Base-by-base conservation (phyloP, 2,329 filamentous ascomycete genomes). In the Diaporthe caulivora region DNA sequence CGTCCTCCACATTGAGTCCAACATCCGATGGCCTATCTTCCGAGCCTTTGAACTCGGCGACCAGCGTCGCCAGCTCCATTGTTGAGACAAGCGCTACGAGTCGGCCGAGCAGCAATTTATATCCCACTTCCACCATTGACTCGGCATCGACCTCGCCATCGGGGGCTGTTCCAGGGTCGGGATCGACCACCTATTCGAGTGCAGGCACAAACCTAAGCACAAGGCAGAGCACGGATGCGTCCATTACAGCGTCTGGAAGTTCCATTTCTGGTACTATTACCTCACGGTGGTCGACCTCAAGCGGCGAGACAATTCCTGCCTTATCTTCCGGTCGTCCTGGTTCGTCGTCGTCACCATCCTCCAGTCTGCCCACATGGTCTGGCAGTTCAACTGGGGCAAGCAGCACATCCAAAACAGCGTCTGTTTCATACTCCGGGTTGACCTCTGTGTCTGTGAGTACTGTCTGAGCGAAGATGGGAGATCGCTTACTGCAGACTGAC, bases 391-490 rank as follows among this genome's bases (percentile, higher is more conserved):
- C 24, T 40, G 64, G 21, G 4, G 31, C 42, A 15, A 10, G 42
- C 13, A 47, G 44, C 42, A 31, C 55, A n/a, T 68, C 72, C 24
- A 68, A n/a, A n/a, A 51, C 53, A 26, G 53, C 69, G 6, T 68
- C 71, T 17, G 9, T 7, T 29, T 21, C 64, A 10, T 24, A 21
- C 11, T 62, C 64, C n/a, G 47, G 34, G 26, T n/a, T 64, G 26
- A 62, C 60, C 29, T 68, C 69, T 13, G 55, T 34, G 26, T 15
- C 64, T 21, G 73, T 74, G 51, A 72, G 73, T 65, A 40, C 37
- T 34, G 2, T 15, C 15, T 18, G 24, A 21, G 13, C 29, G 15
- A 37, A 13, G 7, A 31, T 62, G 18, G n/a, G 7, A 17, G 24
- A 11, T 53, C 29, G 7, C 15, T 53, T 44, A 18, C 21, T 18